A percentile compares a stretch with the other conserved stretches of the same genome.
Evolutionary conservation across 148 eudicot species (phyloP).

Genomic region (Rhododendron griersonianum): DNA sequence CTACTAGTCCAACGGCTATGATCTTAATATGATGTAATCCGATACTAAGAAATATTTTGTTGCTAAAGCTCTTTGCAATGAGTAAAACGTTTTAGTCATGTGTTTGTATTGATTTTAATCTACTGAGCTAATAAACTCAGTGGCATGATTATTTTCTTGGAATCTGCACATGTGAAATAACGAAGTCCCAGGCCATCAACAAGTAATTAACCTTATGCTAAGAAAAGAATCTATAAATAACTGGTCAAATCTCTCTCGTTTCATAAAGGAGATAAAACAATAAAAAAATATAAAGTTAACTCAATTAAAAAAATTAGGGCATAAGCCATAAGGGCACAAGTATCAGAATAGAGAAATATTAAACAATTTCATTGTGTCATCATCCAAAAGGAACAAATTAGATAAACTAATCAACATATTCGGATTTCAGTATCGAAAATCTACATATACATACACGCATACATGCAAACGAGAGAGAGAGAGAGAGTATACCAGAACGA

Average conservation of each 20-base stretch:
- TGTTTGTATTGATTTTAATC: neutral
- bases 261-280: constrained; percentile 15
- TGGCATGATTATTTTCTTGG: neutral
- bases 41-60: neutral
- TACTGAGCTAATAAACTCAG: neutral
- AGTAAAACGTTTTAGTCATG: neutral
- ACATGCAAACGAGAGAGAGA: no score
- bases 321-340: no score
- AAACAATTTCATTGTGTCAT: no score
- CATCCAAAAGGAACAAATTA: no score
- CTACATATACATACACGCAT: no score
- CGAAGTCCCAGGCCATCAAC: neutral
- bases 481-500: no score
- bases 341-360: no score
- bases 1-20: neutral
- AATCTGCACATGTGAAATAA: neutral
- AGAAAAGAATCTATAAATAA: neutral
- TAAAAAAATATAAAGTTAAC: no score
- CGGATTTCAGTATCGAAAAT: no score
- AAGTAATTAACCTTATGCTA: neutral
- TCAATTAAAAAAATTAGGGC: no score
- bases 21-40: neutral
- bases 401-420: no score
- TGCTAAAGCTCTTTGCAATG: neutral
- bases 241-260: constrained; percentile 14